Evolutionary conservation across 2,329 filamentous ascomycete genomes (phyloP).

Genomic region (Teratosphaeria epicoccoides): DNA sequence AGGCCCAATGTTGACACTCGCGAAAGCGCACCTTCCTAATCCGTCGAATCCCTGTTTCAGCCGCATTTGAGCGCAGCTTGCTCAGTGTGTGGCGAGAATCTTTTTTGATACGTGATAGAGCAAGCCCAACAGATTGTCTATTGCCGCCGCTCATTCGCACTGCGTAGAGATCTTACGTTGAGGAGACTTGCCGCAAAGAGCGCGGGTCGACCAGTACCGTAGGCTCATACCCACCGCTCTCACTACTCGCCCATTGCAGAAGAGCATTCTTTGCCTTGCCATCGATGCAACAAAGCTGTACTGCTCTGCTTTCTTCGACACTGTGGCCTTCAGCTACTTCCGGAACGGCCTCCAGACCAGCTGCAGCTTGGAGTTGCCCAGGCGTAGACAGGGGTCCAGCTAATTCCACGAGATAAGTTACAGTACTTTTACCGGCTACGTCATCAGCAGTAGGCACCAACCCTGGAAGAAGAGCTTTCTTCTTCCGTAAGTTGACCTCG

Average conservation of each 20-base stretch:
- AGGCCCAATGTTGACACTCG: neutral
- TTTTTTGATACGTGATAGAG: no score
- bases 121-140: no score
- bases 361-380: conserved; percentile 21
- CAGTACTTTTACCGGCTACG: conserved; percentile 3
- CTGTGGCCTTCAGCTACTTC: conserved; percentile 16
- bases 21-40: neutral
- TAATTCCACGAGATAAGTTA: conserved; percentile 23
- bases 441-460: conserved; percentile 9
- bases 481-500: conserved; percentile 20
- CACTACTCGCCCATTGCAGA: conserved; percentile 12
- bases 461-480: conserved; percentile 16
- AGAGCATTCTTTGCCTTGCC: conserved; percentile 15
- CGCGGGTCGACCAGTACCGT: conserved; percentile 16
- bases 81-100: no score
- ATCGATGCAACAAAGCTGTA: conserved; percentile 23
- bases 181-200: conserved; percentile 8
- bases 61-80: neutral
- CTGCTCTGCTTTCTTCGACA: conserved; percentile 15
- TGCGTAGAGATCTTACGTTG: neutral
- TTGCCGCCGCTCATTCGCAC: neutral
- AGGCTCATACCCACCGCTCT: conserved; percentile 16
- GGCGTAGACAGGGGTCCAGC: conserved; percentile 17
- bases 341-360: conserved; percentile 21
- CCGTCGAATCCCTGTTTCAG: neutral